Evolutionary conservation across 257 asterid species (phyloP).

Genomic region (Cordia subcordata): DNA sequence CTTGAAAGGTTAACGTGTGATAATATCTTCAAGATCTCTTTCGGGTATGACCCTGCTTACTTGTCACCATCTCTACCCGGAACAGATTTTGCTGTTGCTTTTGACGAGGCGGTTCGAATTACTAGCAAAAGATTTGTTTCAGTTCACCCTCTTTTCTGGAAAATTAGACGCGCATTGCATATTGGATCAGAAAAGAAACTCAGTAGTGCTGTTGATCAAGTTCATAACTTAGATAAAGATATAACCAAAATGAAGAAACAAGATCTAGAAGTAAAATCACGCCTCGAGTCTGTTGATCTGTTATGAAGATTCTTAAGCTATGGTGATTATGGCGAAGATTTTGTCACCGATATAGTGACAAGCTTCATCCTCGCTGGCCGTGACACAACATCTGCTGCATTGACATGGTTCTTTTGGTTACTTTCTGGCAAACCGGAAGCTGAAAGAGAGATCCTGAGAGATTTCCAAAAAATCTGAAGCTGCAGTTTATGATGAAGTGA

Average conservation of each 20-base stretch:
- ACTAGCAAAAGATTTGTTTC: constrained; percentile 31
- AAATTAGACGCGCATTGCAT: constrained; percentile 28
- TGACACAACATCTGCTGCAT: constrained; percentile 63
- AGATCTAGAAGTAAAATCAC: constrained; percentile 19
- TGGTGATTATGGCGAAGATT: constrained; percentile 45
- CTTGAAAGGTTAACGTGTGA: constrained; percentile 69
- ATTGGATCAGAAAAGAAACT: constrained; percentile 49
- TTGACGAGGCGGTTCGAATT: constrained; percentile 32
- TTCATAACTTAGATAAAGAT: constrained; percentile 42
- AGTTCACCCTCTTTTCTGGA: constrained; percentile 41
- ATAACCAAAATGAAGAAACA: constrained; percentile 34
- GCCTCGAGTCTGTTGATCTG: constrained; percentile 37
- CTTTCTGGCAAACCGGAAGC: constrained; percentile 27
- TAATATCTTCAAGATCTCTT: constrained; percentile 56
- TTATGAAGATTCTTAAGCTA: constrained; percentile 48
- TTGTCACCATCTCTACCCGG: constrained; percentile 41
- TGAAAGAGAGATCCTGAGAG: constrained; percentile 45
- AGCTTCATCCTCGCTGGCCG: constrained; percentile 71
- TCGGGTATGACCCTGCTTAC: constrained; percentile 62
- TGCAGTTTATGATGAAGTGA: background rate
- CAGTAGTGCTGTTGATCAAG: constrained; percentile 4
- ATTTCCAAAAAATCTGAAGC: constrained; percentile 28
- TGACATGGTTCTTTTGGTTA: constrained; percentile 72
- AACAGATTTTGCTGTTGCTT: constrained; percentile 39
- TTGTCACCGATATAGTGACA: constrained; percentile 49